Conservation (phyloP, 176 grass and related monocot species). For the Dactylis glomerata region DNA sequence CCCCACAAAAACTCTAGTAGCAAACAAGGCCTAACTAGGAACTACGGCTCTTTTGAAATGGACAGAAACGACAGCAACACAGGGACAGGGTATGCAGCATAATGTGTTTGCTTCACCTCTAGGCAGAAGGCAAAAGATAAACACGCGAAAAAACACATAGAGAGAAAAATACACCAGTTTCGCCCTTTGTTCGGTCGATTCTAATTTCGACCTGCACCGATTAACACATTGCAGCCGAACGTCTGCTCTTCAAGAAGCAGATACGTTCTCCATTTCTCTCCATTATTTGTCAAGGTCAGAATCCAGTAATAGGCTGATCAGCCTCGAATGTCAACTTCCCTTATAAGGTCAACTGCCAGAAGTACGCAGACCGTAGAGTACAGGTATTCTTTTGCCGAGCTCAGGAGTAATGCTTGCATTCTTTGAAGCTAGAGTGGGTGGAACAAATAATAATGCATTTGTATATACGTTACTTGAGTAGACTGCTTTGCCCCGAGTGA, state of each 20-base stretch:
- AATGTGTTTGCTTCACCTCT: constrained; percentile 13
- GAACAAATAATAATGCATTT: background rate
- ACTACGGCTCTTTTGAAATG: background rate
- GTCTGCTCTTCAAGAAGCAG: background rate
- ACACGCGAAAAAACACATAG: background rate
- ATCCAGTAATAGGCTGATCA: background rate
- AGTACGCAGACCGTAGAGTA: background rate
- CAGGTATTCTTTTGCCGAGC: background rate
- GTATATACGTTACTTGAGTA: background rate
- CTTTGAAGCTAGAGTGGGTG: background rate
- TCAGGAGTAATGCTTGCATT: background rate
- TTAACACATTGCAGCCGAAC: background rate
- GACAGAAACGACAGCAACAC: background rate
- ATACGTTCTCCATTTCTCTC: background rate
- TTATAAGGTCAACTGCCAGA: background rate
- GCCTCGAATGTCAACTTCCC: background rate
- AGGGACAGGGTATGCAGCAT: background rate
- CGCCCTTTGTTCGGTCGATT: background rate
- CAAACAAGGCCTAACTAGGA: too few relatives aligned
- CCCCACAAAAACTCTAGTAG: too few relatives aligned
- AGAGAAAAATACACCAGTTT: background rate
- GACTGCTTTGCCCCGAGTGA: background rate
- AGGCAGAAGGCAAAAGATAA: background rate
- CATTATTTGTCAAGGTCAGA: background rate
- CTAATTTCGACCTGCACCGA: background rate